Base-by-base conservation (phyloP, 2,329 filamentous ascomycete genomes). In the Keithomyces neogunnii region DNA sequence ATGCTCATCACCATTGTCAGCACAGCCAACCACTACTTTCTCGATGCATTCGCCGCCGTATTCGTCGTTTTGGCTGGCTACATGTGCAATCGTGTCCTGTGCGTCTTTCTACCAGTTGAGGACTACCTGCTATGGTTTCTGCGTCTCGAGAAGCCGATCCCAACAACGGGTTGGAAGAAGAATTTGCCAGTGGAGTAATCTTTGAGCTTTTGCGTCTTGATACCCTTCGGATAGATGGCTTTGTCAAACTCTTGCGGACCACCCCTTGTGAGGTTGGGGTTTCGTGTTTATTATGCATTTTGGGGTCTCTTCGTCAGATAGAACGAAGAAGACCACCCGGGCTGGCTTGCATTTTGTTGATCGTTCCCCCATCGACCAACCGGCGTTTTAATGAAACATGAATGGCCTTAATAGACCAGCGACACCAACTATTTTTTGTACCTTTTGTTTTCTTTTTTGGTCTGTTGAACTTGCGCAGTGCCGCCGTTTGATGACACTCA, bases 41-140 rank as follows among this genome's bases (percentile, higher is more conserved):
- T 86, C 11, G 83, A 87, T 63, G 83, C 83, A 0, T 72, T 84
- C 9, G 82, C 80, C 1, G 83, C 83, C 0, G 73, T 77, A 2
- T 58, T 78, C n/a, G 81, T 86, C 1, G 84, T 82, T 48, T 69
- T 72, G 1, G 54, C 84, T 7, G 80, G 79, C 0, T 86, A 81
- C 76, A 55, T 66, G 52, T 69, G 67, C 57, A 76, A 76, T 56
- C 64, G 69, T 42, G 63, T 73, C 32, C 59, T 87, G 51, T 63
- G 85, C 55, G 84, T 84, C 56, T 66, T 86, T 54, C 60, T 85
- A 26, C 75, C 76, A 0, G 51, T 86, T 4, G 83, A 86, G 62
- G 83, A 87, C 60, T 84, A 77, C 63, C 78, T 86, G 58, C 66
- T 86, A 36, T 83, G 76, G 75, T 64, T 73, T 5, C 67, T 82